Percentiles rank a stretch among this genome's conserved stretches.
These are phyloP conservation scores for Trichocomaceae sp. DNA, from an alignment of 2,329 filamentous ascomycete genomes.

Conservation along the genomic window DNA sequence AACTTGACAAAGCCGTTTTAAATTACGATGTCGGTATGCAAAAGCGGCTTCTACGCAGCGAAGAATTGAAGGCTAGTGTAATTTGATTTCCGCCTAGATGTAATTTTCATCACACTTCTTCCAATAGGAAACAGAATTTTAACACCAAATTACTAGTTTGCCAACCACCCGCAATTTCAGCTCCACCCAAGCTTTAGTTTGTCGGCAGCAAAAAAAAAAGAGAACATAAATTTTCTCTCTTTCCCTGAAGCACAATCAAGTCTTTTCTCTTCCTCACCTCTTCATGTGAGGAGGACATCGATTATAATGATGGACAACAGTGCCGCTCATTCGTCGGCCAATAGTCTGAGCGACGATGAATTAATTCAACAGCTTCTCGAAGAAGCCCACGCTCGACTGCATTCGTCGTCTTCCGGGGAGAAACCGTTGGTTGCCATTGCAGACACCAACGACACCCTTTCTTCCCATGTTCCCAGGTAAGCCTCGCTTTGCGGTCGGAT, in stretches of 20 bases:
- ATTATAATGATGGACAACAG: conserved; percentile 9
- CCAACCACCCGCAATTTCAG: not conserved
- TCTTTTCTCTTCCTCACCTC: not conserved
- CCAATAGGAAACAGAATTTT: not conserved
- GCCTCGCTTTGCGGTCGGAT: not conserved
- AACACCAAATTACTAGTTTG: not conserved
- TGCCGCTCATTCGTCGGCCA: not conserved
- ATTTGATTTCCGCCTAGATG: not conserved
- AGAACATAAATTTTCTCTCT: not conserved
- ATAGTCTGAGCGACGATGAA: conserved; percentile 40
- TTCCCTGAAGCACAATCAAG: not conserved
- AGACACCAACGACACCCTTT: conserved; percentile 11
- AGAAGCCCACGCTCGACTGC: conserved; percentile 56
- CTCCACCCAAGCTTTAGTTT: conserved; percentile 3
- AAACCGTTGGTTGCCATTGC: conserved; percentile 14
- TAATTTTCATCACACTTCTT: not conserved
- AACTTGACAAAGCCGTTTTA: not conserved
- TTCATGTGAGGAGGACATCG: conserved; percentile 1
- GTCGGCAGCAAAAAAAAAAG: not conserved
- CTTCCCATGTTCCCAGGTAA: conserved; percentile 2
- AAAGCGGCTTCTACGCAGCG: not conserved
- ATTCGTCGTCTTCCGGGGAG: conserved; percentile 18
- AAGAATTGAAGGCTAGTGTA: not conserved
- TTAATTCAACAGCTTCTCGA: conserved; percentile 58
- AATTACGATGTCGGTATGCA: not conserved